Evolutionary conservation across 495 filamentous ascomycete genomes (phyloP), one percentile per base, ranked within the genome.

Genomic region (Daldinia concentrica): DNA sequence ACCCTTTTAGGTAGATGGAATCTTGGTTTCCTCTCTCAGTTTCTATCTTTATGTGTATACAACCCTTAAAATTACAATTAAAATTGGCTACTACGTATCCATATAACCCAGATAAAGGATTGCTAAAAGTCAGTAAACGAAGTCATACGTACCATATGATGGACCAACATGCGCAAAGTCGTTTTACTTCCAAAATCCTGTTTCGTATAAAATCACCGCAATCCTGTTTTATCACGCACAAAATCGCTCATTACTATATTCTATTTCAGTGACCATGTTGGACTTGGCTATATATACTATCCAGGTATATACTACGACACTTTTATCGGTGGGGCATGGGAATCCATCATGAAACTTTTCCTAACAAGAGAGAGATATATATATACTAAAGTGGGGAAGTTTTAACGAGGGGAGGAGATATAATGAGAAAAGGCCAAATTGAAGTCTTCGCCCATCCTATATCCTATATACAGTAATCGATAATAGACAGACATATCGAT

Each of bases 381-480:
- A 22, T 48, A 48, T 34, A 34, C 32, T 24, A 48, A 19, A 48
- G 17, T 24, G 17, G 17, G 9, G 43, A 19, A 12, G 6, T 24
- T 0, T 19, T 12, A 19, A 19, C 43, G 8, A n/a, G 17, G 17
- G 43, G 17, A 22, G 6, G 43, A n/a, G 14, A 52, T 29, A 29
- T 27, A 29, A 52, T 6, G 3, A 11, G 24, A 29, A 52, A 15
- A 9, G 48, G 48, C 48, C 48, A 27, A 24, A 14, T 29, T 29
- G 4, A 7, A 52, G 22, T 14, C 22, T n/a, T 26, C 22, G 11
- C 22, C 14, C 24, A 27, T 51, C 5, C 51, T 51, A 62, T 50
- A 58, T 51, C 0, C 51, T 51, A 62, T 50, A 58, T 48, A 62
- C 48, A 32, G 52, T 24, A 51, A 17, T 51, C 22, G 48, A 51